Base-by-base conservation (phyloP, 257 asterid genomes). In the Verbena officinalis region DNA sequence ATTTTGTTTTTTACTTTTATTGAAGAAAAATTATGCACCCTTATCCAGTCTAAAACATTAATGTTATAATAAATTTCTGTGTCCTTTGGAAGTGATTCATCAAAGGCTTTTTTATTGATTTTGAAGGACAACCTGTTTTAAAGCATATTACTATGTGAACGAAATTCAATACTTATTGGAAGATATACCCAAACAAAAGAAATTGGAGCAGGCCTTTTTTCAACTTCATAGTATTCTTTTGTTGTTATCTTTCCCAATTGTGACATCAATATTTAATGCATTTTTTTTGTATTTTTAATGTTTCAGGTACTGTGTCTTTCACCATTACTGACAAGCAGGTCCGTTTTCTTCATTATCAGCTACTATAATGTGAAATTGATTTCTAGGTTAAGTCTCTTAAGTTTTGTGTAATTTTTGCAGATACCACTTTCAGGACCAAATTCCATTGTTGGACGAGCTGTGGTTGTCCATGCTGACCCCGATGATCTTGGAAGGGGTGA, bases 401-500 rank as follows among this genome's bases (percentile, higher is more conserved):
- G 12, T 49, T 12, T 30, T 13, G 19, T 1, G 4, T 8, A 5
- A 34, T 31, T 48, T 23, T 57, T 31, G 66, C 70, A 86, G 95
- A 84, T 86, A 73, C 88, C 91, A n/a, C 89, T 86, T 46, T 54
- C 76, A 39, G 95, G 95, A 63, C 74, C 80, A 44, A 45, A 77
- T 55, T 83, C 95, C 61, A 64, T 83, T 31, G 64, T 86, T 56
- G 95, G 95, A 77, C 80, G 90, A 62, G 95, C 91, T 34, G 88
- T 83, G 19, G 91, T 86, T 62, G 95, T 83, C 46, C 95, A 86
- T 74, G 86, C 71, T 34, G 95, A 86, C 62, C 88, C 86, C 23
- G 95, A 86, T 72, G 95, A 86, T 77, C 81, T 86, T 54, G 94
- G 90, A 62, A 81, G 71, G 78, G 94, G 94, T 86, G 67, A 54